phyloP scores from a whole-genome alignment of 768 basidiomycete species.

The Tricholoma hemisulphureum region DNA sequence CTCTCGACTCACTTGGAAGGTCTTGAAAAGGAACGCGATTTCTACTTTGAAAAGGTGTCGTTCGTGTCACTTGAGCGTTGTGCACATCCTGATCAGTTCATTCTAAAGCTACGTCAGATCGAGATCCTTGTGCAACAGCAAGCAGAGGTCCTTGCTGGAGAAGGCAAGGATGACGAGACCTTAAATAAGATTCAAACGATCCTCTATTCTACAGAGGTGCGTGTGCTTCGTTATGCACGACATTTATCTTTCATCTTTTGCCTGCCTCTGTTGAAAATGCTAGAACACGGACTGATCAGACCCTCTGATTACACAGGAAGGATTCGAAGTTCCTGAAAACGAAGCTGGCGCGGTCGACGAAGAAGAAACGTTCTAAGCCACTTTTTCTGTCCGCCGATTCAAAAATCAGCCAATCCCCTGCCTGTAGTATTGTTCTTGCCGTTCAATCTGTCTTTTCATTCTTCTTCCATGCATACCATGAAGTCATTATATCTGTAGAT shows the following conservation, averaged over 20 bases:
- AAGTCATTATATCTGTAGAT: not conserved
- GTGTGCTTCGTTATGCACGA: constrained; percentile 17
- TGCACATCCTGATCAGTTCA: not conserved
- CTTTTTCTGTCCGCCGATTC: not conserved
- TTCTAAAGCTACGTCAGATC: constrained; percentile 81
- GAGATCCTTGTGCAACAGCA: constrained; percentile 91
- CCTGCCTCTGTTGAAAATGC: not conserved
- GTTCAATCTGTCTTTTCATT: not conserved
- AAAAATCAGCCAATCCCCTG: not conserved
- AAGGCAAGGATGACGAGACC: constrained; percentile 56
- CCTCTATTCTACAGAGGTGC: constrained; percentile 91
- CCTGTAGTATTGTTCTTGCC: not conserved
- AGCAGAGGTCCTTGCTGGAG: constrained; percentile 56
- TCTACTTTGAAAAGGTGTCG: constrained; percentile 95
- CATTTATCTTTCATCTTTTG: constrained; percentile 2
- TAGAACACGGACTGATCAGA: not conserved
- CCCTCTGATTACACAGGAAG: constrained; percentile 56
- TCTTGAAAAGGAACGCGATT: constrained; percentile 95
- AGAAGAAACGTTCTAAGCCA: constrained; percentile 72
- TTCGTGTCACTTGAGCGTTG: not conserved
- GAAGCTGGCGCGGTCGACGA: constrained; percentile 56
- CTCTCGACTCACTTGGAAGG: constrained; percentile 81
- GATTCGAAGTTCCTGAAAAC: constrained; percentile 85
- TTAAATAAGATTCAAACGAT: constrained; percentile 87
- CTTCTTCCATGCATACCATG: not conserved